Evolutionary conservation across 345 rosid genomes (phyloP).

Genomic region (Carallia pectinifolia): DNA sequence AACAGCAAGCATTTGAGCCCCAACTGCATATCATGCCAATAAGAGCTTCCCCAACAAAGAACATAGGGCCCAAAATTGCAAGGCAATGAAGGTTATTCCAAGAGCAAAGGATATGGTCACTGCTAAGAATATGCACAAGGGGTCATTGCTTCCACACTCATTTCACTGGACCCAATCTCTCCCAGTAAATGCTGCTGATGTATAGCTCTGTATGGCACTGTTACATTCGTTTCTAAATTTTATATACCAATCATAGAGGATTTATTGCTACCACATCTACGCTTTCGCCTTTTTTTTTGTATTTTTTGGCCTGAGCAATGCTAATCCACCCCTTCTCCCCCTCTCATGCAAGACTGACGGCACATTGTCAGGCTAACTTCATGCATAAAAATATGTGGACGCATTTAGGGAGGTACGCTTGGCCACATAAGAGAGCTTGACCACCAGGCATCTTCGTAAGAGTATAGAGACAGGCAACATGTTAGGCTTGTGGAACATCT

Average conservation of each 20-base stretch:
- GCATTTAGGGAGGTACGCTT: no score
- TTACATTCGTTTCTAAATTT: slow-evolving; percentile 34
- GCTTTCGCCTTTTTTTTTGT: no score
- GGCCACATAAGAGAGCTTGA: no score
- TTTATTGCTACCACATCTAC: slow-evolving; percentile 6
- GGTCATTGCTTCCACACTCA: slow-evolving; percentile 44
- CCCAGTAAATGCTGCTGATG: slow-evolving; percentile 62
- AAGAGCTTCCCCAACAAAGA: slow-evolving; percentile 34
- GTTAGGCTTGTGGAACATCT: no score
- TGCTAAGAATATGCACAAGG: slow-evolving; percentile 34
- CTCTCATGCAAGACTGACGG: no score
- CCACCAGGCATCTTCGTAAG: no score
- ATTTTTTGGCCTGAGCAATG: no score
- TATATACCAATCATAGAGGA: slow-evolving; percentile 25
- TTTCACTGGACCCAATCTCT: slow-evolving; percentile 65
- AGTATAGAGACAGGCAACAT: no score
- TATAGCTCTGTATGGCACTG: slow-evolving; percentile 20
- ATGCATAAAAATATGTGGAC: no score
- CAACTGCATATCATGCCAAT: slow-evolving; percentile 6
- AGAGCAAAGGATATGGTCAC: slow-evolving; percentile 15
- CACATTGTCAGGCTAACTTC: no score
- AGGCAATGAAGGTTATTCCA: slow-evolving; percentile 22
- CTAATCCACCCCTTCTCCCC: no score
- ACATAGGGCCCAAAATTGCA: slow-evolving; percentile 30
- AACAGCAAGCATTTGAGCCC: slow-evolving; percentile 20